Evolutionary conservation across 1,284 basidiomycete genomes (phyloP), one percentile per base, ranked within the genome.

Genomic region (Cutaneotrichosporon sp.): DNA sequence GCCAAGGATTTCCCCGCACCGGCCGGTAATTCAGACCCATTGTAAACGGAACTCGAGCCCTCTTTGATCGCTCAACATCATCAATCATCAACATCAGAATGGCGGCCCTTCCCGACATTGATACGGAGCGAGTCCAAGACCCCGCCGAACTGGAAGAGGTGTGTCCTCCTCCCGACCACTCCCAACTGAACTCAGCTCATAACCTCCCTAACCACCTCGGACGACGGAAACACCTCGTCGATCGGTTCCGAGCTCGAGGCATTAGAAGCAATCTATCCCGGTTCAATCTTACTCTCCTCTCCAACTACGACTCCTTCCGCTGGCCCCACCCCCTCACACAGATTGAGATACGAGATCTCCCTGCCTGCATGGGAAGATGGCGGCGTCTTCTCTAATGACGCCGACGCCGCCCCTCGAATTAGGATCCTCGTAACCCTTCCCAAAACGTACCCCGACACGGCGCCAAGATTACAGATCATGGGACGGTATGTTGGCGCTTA

Each of bases 401-500:
- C 69, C 85, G 51, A 47, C 1, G 60, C 66, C 31, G 56, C 69
- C 16, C 75, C 76, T 5, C 58, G 49, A 8, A 82, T 91, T 59
- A 83, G 85, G 59, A 73, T 94, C 18, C 83, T 92, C 6, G 88
- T 92, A 46, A 90, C 90, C 30, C 79, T 93, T 4, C 86, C 90
- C 5, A 80, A 83, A 9, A 83, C 84, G 5, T 95, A 96, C 76
- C 92, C 92, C 0, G 77, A 84, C 9, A 78, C 83, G 0, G 86
- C 90, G 10, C 92, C 92, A 2, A 90, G 92, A 72, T 83, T 95
- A 0, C 91, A 94, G 74, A 84, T 96, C 0, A 83, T 95, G 30
- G 93, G 91, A 5, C 85, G 87, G 51, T 96, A 95, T 78, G 85
- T 96, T 36, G 92, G 92, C 1, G 82, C 87, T 8, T 94, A 73